Conservation (phyloP, 805 yeast species). For the Ascoidea rubescens region DNA sequence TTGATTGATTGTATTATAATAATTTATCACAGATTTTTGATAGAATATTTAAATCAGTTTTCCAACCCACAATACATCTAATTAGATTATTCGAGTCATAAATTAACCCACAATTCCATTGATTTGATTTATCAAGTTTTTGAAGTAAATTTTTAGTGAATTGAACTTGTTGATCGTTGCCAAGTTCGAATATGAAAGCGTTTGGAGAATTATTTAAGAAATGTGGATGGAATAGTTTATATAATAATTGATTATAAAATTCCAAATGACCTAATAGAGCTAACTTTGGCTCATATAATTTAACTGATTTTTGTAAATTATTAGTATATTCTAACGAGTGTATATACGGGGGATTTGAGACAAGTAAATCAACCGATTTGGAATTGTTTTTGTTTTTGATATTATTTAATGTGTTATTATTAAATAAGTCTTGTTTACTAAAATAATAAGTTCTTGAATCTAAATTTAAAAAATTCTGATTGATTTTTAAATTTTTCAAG, state of each 20-base stretch:
- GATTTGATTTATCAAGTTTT: constrained; percentile 9
- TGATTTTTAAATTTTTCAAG: constrained; percentile 21
- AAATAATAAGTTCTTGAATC: constrained; percentile 3
- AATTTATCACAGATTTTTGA: constrained; percentile 8
- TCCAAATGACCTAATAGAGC: constrained; percentile 75
- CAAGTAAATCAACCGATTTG: constrained; percentile 31
- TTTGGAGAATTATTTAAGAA: constrained; percentile 24
- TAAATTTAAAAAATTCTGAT: constrained; percentile 6
- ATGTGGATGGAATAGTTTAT: constrained; percentile 24
- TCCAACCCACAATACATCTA: constrained; percentile 58
- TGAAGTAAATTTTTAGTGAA: constrained; percentile 19
- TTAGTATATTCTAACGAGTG: constrained; percentile 27
- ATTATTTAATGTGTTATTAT: constrained; percentile 3
- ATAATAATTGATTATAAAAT: constrained; percentile 46
- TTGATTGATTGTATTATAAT: constrained; percentile 11
- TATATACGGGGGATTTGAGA: constrained; percentile 91
- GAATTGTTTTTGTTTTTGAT: constrained; percentile 8
- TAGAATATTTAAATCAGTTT: constrained; percentile 11
- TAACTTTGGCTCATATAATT: constrained; percentile 53
- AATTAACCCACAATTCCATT: constrained; percentile 37
- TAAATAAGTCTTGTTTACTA: constrained; percentile 3
- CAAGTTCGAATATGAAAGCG: constrained; percentile 65
- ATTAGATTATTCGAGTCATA: constrained; percentile 37
- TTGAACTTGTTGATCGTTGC: constrained; percentile 42
- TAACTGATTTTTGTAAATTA: constrained; percentile 51